These are phyloP conservation scores for Phoma sp. DNA, from an alignment of 2,329 filamentous ascomycete species.

Conservation along the genomic window DNA sequence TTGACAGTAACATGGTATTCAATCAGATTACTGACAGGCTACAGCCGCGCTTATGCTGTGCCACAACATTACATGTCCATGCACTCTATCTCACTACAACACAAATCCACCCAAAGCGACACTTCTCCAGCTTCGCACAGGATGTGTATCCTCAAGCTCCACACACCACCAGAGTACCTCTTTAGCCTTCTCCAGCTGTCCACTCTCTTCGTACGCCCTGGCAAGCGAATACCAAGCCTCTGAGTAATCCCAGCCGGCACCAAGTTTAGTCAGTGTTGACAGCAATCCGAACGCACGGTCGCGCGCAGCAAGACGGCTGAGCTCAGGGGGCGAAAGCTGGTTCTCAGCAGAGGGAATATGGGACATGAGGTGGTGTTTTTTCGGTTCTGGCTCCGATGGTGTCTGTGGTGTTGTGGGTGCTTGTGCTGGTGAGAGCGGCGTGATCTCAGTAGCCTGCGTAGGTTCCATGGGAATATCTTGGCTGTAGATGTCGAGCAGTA, in stretches of 20 bases:
- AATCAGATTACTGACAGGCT: background rate
- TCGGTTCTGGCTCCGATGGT: conserved; percentile 10
- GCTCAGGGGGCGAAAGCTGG: conserved; percentile 66
- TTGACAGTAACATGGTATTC: background rate
- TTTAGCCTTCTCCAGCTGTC: conserved; percentile 85
- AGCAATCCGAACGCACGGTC: conserved; percentile 88
- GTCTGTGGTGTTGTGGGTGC: conserved; percentile 2
- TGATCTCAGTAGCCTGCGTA: conserved; percentile 45
- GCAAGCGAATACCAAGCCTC: conserved; percentile 94
- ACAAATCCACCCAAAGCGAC: conserved; percentile 56
- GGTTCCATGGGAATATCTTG: conserved; percentile 68
- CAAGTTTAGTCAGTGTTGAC: conserved; percentile 82
- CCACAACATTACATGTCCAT: background rate
- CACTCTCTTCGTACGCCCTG: conserved; percentile 85
- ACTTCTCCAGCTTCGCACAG: conserved; percentile 79
- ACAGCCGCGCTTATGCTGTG: background rate
- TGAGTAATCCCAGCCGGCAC: conserved; percentile 85
- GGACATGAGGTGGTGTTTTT: conserved; percentile 60
- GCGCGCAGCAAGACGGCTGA: conserved; percentile 85
- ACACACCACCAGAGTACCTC: conserved; percentile 98
- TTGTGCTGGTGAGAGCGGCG: conserved; percentile 13
- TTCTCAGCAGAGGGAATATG: conserved; percentile 50
- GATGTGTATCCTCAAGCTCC: conserved; percentile 85
- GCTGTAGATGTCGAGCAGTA: conserved; percentile 85
- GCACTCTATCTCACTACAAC: conserved; percentile 17